Conservation (phyloP, 2,329 filamentous ascomycete species). For the Hypoxylon sp. region DNA sequence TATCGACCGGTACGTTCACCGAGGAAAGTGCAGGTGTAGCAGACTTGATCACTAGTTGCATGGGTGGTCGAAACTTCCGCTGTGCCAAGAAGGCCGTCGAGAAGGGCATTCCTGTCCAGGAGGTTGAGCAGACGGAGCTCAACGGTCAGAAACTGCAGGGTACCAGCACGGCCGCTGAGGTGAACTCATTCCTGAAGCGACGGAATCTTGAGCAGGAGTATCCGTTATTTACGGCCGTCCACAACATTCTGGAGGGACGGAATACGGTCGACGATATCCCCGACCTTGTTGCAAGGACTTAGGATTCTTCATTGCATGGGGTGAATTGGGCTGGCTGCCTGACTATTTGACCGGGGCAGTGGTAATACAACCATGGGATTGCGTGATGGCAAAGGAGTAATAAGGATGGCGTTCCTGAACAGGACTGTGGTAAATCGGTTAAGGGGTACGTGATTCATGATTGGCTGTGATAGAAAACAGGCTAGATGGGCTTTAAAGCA, state of each 20-base stretch:
- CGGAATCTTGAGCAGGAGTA: conserved; percentile 85
- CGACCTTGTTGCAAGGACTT: conserved; percentile 64
- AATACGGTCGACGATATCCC: conserved; percentile 86
- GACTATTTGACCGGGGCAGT: not conserved
- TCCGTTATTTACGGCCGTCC: conserved; percentile 91
- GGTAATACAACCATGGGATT: conserved; percentile 1
- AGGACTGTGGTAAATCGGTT: conserved; percentile 15
- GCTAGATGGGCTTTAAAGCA: conserved; percentile 26
- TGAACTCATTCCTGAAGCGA: conserved; percentile 87
- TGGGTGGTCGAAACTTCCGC: conserved; percentile 91
- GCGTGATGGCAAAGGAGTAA: conserved; percentile 1
- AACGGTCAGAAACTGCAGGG: conserved; percentile 99
- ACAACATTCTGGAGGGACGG: conserved; percentile 82
- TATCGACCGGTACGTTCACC: conserved; percentile 90
- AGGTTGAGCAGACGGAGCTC: conserved; percentile 89
- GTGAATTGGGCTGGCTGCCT: not conserved
- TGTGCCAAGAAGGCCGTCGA: conserved; percentile 91
- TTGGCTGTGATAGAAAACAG: conserved; percentile 28
- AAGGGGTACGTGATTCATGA: conserved; percentile 5
- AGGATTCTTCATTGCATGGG: conserved; percentile 22
- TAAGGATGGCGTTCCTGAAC: conserved; percentile 9
- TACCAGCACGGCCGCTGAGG: conserved; percentile 90
- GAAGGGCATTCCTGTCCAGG: conserved; percentile 81
- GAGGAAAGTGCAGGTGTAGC: conserved; percentile 96
- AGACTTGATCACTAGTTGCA: conserved; percentile 94